Evolutionary conservation across 202 grass and related monocot species (phyloP).

Genomic region (Cymbopogon flexuosus): DNA sequence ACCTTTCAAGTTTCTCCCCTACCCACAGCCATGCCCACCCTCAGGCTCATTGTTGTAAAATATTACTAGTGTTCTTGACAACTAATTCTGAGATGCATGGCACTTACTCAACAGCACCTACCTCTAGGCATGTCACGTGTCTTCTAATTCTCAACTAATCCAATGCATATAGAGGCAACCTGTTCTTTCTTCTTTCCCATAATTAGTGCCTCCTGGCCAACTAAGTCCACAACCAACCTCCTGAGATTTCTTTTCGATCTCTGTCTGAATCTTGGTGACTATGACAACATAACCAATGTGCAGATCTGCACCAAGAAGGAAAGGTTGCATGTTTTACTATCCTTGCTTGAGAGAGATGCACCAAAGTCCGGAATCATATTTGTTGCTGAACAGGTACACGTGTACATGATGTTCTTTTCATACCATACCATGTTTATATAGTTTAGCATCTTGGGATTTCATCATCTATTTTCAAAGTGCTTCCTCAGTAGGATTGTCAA

Average conservation of each 20-base stretch:
- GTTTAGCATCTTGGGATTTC: not conserved
- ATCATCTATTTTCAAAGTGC: not conserved
- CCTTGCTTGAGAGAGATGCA: slow-evolving; percentile 64
- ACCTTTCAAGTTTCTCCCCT: no score
- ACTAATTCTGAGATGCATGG: no score
- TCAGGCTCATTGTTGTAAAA: no score
- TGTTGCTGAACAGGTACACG: slow-evolving; percentile 74
- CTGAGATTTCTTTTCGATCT: not conserved
- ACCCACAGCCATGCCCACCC: no score
- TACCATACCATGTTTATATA: not conserved
- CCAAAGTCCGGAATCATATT: slow-evolving; percentile 89
- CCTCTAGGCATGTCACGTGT: no score
- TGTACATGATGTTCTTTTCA: slow-evolving; percentile 8
- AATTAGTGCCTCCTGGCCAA: no score
- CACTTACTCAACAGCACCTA: no score
- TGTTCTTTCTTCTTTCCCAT: no score
- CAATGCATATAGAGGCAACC: no score
- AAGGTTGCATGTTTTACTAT: slow-evolving; percentile 57
- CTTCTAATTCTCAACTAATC: no score
- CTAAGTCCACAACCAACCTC: not conserved
- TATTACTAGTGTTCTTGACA: no score
- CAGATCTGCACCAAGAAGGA: slow-evolving; percentile 86
- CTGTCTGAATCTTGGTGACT: not conserved
- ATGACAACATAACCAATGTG: slow-evolving; percentile 18
- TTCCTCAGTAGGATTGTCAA: not conserved